These are phyloP conservation scores for Boletus sp. DNA, from an alignment of 1,284 basidiomycete genomes.

Conservation along the genomic window DNA sequence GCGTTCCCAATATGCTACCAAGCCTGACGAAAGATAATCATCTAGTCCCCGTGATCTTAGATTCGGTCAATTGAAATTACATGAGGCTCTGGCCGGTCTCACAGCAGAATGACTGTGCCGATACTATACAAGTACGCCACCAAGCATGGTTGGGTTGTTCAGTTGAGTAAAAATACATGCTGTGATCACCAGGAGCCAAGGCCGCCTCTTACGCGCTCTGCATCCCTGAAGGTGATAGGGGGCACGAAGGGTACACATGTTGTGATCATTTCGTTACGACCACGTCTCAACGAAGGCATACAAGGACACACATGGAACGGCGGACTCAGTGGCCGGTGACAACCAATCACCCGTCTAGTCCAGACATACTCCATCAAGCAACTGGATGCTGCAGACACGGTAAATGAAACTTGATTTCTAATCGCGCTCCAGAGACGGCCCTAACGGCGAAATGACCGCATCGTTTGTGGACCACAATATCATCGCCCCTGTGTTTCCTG, in stretches of 20 bases:
- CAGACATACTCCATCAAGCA: slow-evolving; percentile 19
- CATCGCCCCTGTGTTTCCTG: neutral
- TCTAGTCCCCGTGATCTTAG: slow-evolving; percentile 6
- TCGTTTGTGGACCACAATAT: neutral
- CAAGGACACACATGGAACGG: neutral
- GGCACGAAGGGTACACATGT: neutral
- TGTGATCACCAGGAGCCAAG: too few relatives aligned
- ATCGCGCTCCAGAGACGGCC: neutral
- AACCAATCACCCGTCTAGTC: slow-evolving; percentile 4
- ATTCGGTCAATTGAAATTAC: slow-evolving; percentile 2
- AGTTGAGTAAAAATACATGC: slow-evolving; percentile 10
- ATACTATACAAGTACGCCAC: neutral
- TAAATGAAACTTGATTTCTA: slow-evolving; percentile 18
- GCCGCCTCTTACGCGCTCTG: neutral
- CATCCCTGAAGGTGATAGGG: slow-evolving; percentile 2
- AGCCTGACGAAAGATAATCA: slow-evolving; percentile 2
- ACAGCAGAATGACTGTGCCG: neutral
- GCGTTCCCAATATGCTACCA: slow-evolving; percentile 1
- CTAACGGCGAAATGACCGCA: slow-evolving; percentile 6
- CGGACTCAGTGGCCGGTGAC: neutral
- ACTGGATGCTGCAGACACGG: neutral
- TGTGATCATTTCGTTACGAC: neutral
- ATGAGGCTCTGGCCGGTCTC: neutral
- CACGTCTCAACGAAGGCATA: neutral
- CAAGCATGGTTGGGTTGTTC: neutral